A percentile compares a stretch with the other conserved stretches of the same genome.
These are phyloP conservation scores for Nematodospora anomalae DNA, from an alignment of 1,139 yeast genomes.

Conservation along the genomic window DNA sequence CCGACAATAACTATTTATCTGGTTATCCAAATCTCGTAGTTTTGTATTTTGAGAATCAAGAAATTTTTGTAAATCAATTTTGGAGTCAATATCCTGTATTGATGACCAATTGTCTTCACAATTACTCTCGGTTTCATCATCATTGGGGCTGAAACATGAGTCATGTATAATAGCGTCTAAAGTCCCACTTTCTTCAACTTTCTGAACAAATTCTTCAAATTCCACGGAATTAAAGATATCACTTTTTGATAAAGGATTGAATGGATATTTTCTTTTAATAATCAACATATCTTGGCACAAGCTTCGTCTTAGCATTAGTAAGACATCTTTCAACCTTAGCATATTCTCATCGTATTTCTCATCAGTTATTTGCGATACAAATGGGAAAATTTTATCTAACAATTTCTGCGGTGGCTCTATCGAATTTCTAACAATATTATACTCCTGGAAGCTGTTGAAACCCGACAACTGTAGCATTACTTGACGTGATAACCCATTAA, in stretches of 20 bases:
- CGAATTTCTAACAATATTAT: constrained; percentile 22
- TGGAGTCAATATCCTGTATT: constrained; percentile 6
- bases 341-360: constrained; percentile 10
- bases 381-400: constrained; percentile 31
- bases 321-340: constrained; percentile 20
- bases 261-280: constrained; percentile 25
- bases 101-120: constrained; percentile 13
- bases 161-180: constrained; percentile 10
- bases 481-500: constrained; percentile 19
- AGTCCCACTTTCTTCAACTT: constrained; percentile 16
- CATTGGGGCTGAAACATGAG: constrained; percentile 12
- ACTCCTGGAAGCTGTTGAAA: constrained; percentile 21
- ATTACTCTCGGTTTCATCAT: constrained; percentile 13
- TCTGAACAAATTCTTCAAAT: constrained; percentile 23
- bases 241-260: constrained; percentile 27
- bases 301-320: constrained; percentile 24
- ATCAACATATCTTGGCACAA: constrained; percentile 38
- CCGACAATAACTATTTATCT: constrained; percentile 17
- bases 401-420: constrained; percentile 32
- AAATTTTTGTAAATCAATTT: constrained; percentile 13
- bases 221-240: constrained; percentile 26
- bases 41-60: constrained; percentile 17
- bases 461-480: constrained; percentile 26
- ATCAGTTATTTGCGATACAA: constrained; percentile 19
- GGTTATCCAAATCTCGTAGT: constrained; percentile 18